Percentiles rank a stretch among this genome's conserved stretches.
phyloP scores from a whole-genome alignment of 305 asterid genomes.

The Rubia occidens region DNA sequence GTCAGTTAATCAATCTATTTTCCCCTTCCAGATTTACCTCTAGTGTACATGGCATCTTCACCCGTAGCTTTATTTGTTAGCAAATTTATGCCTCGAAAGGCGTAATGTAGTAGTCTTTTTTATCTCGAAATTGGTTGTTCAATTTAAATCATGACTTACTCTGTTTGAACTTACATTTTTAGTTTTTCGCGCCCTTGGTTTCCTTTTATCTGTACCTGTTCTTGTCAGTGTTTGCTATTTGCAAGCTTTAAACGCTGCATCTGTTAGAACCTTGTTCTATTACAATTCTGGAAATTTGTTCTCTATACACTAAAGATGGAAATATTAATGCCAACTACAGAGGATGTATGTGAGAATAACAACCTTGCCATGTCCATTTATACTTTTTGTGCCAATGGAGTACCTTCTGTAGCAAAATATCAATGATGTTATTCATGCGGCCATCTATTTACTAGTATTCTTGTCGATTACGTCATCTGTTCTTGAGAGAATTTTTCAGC shows the following conservation, averaged over 20 bases:
- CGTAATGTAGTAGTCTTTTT: background rate
- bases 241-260: background rate
- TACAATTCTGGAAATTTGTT: background rate
- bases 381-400: background rate
- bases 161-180: background rate
- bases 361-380: background rate
- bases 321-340: background rate
- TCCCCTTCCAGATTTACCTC: background rate
- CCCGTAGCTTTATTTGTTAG: background rate
- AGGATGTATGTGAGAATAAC: background rate
- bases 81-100: background rate
- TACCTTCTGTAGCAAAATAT: background rate
- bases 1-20: background rate
- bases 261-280: background rate
- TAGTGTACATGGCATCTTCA: background rate
- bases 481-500: background rate
- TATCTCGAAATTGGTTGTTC: background rate
- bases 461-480: background rate
- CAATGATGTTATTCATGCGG: background rate
- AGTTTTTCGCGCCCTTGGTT: background rate
- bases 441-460: background rate
- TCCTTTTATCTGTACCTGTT: background rate
- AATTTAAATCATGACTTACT: background rate
- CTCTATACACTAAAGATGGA: background rate
- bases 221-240: background rate